These are phyloP conservation scores for Penicillium glabrum DNA, from an alignment of 2,329 filamentous ascomycete genomes.

Conservation along the genomic window DNA sequence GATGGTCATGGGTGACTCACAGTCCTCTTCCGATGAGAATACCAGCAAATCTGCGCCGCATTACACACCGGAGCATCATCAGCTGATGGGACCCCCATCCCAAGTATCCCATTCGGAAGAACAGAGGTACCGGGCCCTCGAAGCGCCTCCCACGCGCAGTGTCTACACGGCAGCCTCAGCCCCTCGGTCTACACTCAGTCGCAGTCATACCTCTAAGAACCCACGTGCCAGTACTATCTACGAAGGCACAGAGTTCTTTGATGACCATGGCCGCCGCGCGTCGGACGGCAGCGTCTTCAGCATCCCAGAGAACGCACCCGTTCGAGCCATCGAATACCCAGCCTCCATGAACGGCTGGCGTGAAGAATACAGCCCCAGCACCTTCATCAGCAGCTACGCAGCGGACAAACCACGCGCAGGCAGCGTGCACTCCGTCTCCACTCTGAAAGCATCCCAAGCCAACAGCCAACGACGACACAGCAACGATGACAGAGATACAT, in stretches of 20 bases:
- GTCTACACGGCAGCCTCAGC: constrained; percentile 23
- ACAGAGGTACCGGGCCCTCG: constrained; percentile 33
- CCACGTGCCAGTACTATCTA: constrained; percentile 43
- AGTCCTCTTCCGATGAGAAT: constrained; percentile 19
- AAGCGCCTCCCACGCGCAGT: constrained; percentile 28
- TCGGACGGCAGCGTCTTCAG: constrained; percentile 40
- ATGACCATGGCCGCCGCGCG: constrained; percentile 34
- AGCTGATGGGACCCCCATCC: constrained; percentile 23
- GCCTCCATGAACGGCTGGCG: constrained; percentile 26
- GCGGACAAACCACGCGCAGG: constrained; percentile 33
- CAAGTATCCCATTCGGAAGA: constrained; percentile 21
- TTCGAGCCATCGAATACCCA: constrained; percentile 43
- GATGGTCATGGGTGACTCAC: constrained; percentile 61
- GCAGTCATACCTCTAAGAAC: constrained; percentile 40
- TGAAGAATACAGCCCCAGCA: constrained; percentile 35
- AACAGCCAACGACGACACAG: constrained; percentile 16
- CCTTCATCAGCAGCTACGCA: constrained; percentile 45
- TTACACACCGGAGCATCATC: constrained; percentile 26
- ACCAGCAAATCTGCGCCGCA: constrained; percentile 21
- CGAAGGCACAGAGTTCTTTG: constrained; percentile 37
- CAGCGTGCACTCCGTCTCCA: constrained; percentile 38
- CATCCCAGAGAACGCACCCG: constrained; percentile 32
- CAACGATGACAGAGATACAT: constrained; percentile 22
- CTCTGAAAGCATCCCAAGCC: constrained; percentile 34
- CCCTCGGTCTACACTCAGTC: constrained; percentile 31